Base-by-base conservation (phyloP, 768 basidiomycete genomes). In the Boletellus emodensis region DNA sequence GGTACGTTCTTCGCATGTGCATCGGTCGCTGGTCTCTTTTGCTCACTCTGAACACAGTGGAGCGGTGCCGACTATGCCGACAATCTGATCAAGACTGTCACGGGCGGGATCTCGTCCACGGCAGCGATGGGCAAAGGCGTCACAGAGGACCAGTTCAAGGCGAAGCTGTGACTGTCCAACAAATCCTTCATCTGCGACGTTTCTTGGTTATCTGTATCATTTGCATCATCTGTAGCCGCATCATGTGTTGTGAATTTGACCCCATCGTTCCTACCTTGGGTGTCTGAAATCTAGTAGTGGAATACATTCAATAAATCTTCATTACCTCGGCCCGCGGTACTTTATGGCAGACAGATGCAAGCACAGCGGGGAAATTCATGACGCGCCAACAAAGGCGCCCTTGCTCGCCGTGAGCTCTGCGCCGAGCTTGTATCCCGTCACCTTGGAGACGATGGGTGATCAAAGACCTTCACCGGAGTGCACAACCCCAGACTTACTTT, bases 121-220 rank as follows among this genome's bases (percentile, higher is more conserved):
- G 82, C 94, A n/a, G 95, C 96, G n/a, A 98, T 98, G 95, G 96
- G 95, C 44, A 84, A 84, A 59, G 95, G 95, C 49, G 93, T 95
- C 28, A 96, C 94, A 0, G 94, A 96, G 72, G 71, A 84, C 34
- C 94, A 95, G 68, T 96, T 95, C 72, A 62, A 59, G 53, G 42
- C 71, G 32, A 81, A 75, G 61, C 60, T 81, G 54, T 81, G 59
- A 72, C 43, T 3, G 30, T 30, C 17, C 36, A 40, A 40, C 8
- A 24, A 41, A 4, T 30, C 15, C n/a, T 36, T 42, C 32, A 17
- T 6, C 11, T 15, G 10, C 39, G 30, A 12, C 11, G 32, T 22
- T 38, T 46, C 11, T 37, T 35, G 44, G 49, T 54, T 37, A 41
- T 15, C 41, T 40, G 44, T 30, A 30, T 30, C 30, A 30, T 47